Base-by-base conservation (phyloP, 2,329 filamentous ascomycete species). In the Epichloe gansuensis region DNA sequence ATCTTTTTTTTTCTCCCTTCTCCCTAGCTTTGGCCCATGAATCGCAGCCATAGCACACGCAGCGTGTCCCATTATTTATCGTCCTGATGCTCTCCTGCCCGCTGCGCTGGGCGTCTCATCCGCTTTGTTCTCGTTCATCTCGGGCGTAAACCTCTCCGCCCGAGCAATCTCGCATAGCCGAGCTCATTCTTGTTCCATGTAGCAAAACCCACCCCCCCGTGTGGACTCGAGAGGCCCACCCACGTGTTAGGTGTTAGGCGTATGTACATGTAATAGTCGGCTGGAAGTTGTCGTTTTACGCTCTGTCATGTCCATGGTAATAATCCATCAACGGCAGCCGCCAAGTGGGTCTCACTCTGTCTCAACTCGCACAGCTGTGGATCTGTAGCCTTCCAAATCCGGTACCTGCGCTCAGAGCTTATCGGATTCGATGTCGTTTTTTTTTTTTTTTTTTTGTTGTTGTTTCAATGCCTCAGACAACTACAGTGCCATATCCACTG, bases 391-490 rank as follows among this genome's bases (percentile, higher is more conserved):
- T 9, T 21, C 11, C 34, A 34, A 23, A 12, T 38, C 46, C 53
- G 31, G 58, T 58, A 54, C 48, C 54, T 54, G 55, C 50, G 51
- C 49, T 50, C 52, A 49, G 47, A 54, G 41, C 51, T 51, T 54
- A 58, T 57, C 55, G 48, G 17, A 34, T 44, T 46, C 17, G 46
- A 46, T 54, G 53, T 54, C 54, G 50, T 15, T 31, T 41, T 44
- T 52, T 49, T 47, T 38, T 51, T 53, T 52, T 47, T 47, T 39
- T 48, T 15, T 31, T 41, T 44, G 48, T 49, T 47, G 25, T 51
- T 53, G 50, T 47, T 47, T 43, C 15, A 41, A 48, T 59, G 59
- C 58, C 57, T 60, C 55, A 58, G 59, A 59, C 58, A 58, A 54
- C 58, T 50, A 42, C 37, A 41, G 31, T 28, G 46, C 35, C 45